Evolutionary conservation across 2,329 filamentous ascomycete genomes (phyloP), one percentile per base, ranked within the genome.

Genomic region (Colletotrichum navitas): DNA sequence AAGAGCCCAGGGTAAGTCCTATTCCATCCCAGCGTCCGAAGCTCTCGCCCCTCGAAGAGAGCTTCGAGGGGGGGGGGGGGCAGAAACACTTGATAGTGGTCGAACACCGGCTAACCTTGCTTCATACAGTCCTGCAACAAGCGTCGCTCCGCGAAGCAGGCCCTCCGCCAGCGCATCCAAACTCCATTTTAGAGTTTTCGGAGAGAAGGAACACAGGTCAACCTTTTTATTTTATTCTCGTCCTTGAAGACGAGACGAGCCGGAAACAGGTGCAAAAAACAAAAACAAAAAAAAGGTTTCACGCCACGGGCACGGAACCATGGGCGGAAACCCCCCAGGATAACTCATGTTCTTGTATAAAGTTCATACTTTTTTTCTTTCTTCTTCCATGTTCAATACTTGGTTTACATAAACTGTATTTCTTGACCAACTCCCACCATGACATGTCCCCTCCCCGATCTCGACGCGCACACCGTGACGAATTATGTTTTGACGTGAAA

Each of bases 281-380:
- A 29, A 29, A 29, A 47, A 1, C 1, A 34, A 34, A 11, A 67
- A 67, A 51, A 51, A 29, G 24, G 64, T 49, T 62, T 71, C 63
- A 41, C 24, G 47, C 24, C 41, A 62, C 21, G 51, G 49, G 63
- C 56, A n/a, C 36, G 62, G 63, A 62, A 29, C 47, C 63, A n/a
- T 58, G n/a, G n/a, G 52, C 10, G 32, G 32, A 51, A 54, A 67
- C 51, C 52, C 58, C 16, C 2, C 10, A 3, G 59, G 68, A 59
- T 68, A 63, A 68, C 60, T 59, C 68, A 68, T 63, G 65, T 71
- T 71, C 68, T 68, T 71, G 68, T 71, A 71, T 39, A 71, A 68
- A 71, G 68, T 63, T 68, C 43, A 71, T 47, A 71, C 68, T 59
- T 41, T 18, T 39, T 68, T 29, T 29, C 29, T 29, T 29, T 29